Conservation (phyloP, 352 stramenopile species). For the Hyphochytrium catenoides region DNA sequence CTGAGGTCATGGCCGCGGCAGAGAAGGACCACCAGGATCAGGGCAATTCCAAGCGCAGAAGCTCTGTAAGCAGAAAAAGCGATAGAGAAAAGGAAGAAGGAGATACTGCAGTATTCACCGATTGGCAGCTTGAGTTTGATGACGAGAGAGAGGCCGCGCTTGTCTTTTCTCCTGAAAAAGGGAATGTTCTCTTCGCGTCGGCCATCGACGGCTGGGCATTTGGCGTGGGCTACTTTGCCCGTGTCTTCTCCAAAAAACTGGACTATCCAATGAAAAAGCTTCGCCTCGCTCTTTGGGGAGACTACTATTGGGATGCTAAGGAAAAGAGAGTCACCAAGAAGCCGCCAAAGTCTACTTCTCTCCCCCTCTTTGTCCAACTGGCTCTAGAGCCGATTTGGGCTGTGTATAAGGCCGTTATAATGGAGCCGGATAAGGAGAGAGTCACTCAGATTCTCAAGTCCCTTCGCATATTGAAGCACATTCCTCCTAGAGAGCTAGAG, state of each 20-base stretch:
- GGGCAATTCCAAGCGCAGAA: too few relatives aligned
- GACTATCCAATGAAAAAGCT: constrained; percentile 29
- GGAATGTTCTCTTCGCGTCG: constrained; percentile 79
- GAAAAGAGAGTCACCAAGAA: constrained; percentile 64
- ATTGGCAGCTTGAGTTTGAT: constrained; percentile 11
- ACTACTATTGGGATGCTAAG: constrained; percentile 69
- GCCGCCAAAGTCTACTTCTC: constrained; percentile 28
- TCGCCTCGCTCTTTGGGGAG: constrained; percentile 63
- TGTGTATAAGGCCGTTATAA: constrained; percentile 36
- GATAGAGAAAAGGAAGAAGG: constrained; percentile 9
- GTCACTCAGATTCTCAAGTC: too few relatives aligned
- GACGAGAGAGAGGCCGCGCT: constrained; percentile 30
- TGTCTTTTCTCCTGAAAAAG: constrained; percentile 52
- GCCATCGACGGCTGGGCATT: constrained; percentile 78
- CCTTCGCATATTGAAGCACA: constrained; percentile 27
- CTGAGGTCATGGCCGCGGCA: constrained; percentile 24
- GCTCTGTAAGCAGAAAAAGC: constrained; percentile 10
- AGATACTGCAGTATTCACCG: constrained; percentile 4
- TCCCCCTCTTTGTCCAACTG: constrained; percentile 75
- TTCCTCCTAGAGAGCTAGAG: constrained; percentile 39
- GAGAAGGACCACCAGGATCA: constrained; percentile 18
- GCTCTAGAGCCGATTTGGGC: constrained; percentile 70
- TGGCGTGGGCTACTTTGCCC: constrained; percentile 45
- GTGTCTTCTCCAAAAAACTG: constrained; percentile 37
- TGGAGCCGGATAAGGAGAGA: constrained; percentile 18